Evolutionary conservation across 495 filamentous ascomycete genomes (phyloP).

Genomic region (Hypoxylon lenormandii): DNA sequence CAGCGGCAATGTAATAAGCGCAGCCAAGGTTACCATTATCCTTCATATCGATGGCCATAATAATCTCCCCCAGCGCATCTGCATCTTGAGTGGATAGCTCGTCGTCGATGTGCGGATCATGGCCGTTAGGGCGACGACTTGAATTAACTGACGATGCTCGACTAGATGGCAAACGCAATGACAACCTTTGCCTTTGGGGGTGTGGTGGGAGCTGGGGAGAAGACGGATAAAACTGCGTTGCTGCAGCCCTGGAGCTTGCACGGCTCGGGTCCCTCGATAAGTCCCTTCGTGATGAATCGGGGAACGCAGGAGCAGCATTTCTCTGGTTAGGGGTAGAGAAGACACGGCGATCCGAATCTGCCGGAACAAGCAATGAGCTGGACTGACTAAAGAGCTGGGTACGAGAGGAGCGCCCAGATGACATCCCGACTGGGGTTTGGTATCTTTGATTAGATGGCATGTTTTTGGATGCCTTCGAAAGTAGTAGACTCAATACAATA

Average conservation of each 20-base stretch:
- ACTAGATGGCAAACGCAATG: conserved; percentile 40
- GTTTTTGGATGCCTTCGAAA: neutral
- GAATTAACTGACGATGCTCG: conserved; percentile 21
- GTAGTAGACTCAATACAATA: no score
- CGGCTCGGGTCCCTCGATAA: conserved; percentile 22
- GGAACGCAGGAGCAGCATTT: conserved; percentile 9
- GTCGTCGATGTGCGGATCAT: conserved; percentile 13
- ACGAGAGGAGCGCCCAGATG: conserved; percentile 19
- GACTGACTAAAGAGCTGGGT: conserved; percentile 27
- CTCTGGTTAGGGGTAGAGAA: conserved; percentile 34
- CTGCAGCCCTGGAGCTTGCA: conserved; percentile 8
- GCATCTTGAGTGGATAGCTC: conserved; percentile 56
- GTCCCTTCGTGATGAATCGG: conserved; percentile 29
- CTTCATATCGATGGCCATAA: conserved; percentile 85
- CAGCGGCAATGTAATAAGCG: conserved; percentile 81
- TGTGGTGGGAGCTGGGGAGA: conserved; percentile 47
- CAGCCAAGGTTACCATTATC: conserved; percentile 78
- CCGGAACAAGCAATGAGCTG: conserved; percentile 28
- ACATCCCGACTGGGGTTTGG: conserved; percentile 28
- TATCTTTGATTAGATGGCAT: conserved; percentile 35
- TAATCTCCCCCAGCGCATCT: conserved; percentile 77
- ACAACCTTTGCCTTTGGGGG: conserved; percentile 43
- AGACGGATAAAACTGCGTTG: conserved; percentile 25
- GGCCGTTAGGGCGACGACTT: conserved; percentile 19
- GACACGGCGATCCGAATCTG: conserved; percentile 23